Conservation (phyloP, 768 basidiomycete genomes). For the Termitomyces sp. region DNA sequence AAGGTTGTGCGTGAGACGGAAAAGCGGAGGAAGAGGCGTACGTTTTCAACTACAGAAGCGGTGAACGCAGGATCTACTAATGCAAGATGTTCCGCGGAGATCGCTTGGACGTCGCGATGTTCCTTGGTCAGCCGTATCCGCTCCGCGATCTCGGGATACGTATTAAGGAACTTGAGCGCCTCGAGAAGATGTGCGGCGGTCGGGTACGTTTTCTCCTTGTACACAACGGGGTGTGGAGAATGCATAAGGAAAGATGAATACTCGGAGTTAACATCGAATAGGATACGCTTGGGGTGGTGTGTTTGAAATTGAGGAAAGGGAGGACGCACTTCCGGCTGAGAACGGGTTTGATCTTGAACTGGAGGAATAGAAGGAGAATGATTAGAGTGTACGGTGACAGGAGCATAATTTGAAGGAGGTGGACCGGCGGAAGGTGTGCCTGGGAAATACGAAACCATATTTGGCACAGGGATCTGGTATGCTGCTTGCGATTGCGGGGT, state of each 20-base stretch:
- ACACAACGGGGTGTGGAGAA: constrained; percentile 57
- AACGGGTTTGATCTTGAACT: not conserved
- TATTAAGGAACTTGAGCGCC: constrained; percentile 60
- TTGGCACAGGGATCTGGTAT: not conserved
- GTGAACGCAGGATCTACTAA: not conserved
- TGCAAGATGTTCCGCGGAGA: constrained; percentile 37
- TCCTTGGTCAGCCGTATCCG: constrained; percentile 38
- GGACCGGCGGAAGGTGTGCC: not conserved
- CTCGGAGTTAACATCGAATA: constrained; percentile 34
- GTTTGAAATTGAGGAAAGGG: not conserved
- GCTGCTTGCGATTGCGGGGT: not conserved
- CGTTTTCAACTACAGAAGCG: not conserved
- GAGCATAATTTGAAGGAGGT: not conserved
- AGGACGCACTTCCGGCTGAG: not conserved
- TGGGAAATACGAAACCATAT: too few species aligned
- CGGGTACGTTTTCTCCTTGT: constrained; percentile 51
- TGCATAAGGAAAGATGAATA: constrained; percentile 56
- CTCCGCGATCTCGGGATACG: constrained; percentile 40
- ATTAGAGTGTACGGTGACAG: not conserved
- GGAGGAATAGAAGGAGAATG: not conserved
- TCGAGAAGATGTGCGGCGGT: constrained; percentile 74
- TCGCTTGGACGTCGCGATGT: constrained; percentile 31
- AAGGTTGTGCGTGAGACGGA: not conserved
- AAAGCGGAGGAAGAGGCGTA: not conserved
- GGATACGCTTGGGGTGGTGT: constrained; percentile 13